These are phyloP conservation scores for Ceratobasidium sp. DNA, from an alignment of 1,284 basidiomycete species.

Conservation along the genomic window DNA sequence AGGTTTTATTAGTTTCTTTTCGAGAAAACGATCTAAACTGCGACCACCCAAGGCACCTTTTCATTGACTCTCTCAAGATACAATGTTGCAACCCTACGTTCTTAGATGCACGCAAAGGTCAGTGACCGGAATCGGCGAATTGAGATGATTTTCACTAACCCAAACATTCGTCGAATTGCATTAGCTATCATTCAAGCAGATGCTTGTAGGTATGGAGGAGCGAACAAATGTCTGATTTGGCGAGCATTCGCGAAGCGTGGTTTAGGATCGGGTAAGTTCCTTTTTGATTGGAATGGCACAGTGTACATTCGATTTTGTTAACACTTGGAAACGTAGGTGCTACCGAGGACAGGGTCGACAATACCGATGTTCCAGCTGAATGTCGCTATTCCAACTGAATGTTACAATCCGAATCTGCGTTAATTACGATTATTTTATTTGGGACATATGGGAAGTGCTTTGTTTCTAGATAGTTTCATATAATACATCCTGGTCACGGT, in stretches of 20 bases:
- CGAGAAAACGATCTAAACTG: too few species aligned
- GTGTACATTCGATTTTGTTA: too few species aligned
- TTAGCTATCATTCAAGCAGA: slow-evolving; percentile 48
- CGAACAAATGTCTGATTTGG: slow-evolving; percentile 49
- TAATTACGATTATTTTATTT: too few species aligned
- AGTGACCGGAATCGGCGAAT: too few species aligned
- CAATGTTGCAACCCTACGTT: slow-evolving; percentile 48
- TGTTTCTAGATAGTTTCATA: too few species aligned
- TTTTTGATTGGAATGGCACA: too few species aligned
- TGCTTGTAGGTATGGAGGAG: slow-evolving; percentile 43
- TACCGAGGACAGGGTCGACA: not conserved
- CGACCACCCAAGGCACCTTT: too few species aligned
- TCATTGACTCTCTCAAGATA: slow-evolving; percentile 38
- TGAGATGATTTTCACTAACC: too few species aligned
- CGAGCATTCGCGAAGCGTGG: slow-evolving; percentile 47
- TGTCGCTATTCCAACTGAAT: slow-evolving; percentile 5
- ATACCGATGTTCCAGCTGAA: not conserved
- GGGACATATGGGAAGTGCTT: too few species aligned
- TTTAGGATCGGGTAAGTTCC: slow-evolving; percentile 28
- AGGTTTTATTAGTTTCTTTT: not conserved
- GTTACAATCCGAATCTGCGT: too few species aligned
- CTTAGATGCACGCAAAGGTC: slow-evolving; percentile 36
- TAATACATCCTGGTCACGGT: not conserved
- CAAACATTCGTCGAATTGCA: too few species aligned
- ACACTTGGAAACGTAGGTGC: not conserved